A percentile compares a stretch with the other conserved stretches of the same genome.
Evolutionary conservation across 1,284 basidiomycete species (phyloP).

Genomic region (Butyriboletus appendiculatus): DNA sequence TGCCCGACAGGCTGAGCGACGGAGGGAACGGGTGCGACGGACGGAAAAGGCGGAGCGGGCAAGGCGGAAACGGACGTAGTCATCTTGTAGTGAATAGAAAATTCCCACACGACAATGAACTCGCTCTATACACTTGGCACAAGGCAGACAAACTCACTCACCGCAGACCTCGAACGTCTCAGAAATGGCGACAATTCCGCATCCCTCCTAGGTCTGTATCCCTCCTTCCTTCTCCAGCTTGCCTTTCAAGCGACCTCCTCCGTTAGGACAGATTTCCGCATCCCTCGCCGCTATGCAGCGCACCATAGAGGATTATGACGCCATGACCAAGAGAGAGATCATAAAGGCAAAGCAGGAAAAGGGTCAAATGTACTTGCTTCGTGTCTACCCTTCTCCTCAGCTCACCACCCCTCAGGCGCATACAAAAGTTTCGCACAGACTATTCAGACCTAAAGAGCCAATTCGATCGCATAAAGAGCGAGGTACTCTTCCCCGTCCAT

Average conservation of each 20-base stretch:
- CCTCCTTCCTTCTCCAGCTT: too few relatives aligned
- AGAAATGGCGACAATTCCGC: conserved; percentile 79
- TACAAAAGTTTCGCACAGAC: conserved; percentile 80
- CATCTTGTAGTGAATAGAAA: too few relatives aligned
- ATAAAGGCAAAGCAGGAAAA: conserved; percentile 95
- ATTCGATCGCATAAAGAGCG: conserved; percentile 67
- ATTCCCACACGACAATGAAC: conserved; percentile 62
- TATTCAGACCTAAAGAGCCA: conserved; percentile 70
- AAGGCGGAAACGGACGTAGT: conserved; percentile 48
- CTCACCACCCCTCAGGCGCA: conserved; percentile 53
- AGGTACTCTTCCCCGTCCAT: conserved; percentile 33
- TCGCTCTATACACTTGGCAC: conserved; percentile 93
- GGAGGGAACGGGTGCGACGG: conserved; percentile 60
- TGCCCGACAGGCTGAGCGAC: conserved; percentile 52
- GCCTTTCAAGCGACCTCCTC: conserved; percentile 12
- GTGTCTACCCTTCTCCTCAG: background rate
- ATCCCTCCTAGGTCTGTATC: conserved; percentile 72
- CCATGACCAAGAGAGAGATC: conserved; percentile 93
- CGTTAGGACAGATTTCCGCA: conserved; percentile 90
- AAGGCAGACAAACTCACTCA: conserved; percentile 86
- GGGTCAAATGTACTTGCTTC: conserved; percentile 74
- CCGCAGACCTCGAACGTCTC: conserved; percentile 82
- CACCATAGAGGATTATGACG: conserved; percentile 94
- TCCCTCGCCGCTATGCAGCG: conserved; percentile 90
- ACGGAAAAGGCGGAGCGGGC: conserved; percentile 67